These are phyloP conservation scores for Aspergillus sclerotioniger DNA, from an alignment of 495 filamentous ascomycete species.

Conservation along the genomic window DNA sequence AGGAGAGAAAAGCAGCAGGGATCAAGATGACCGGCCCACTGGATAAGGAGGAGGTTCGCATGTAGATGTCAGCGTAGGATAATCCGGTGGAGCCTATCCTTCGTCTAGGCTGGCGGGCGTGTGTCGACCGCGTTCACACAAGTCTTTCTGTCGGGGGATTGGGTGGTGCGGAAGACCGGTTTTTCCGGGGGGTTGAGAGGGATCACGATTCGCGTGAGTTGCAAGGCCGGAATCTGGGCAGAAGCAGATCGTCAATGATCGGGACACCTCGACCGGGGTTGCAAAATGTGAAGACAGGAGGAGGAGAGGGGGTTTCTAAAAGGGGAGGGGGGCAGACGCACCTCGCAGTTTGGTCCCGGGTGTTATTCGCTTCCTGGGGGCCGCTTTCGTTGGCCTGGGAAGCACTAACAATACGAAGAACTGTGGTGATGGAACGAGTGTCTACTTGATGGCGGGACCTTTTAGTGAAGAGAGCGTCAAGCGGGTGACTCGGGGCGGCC, in stretches of 20 bases:
- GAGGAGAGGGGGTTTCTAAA: not conserved
- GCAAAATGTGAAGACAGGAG: not conserved
- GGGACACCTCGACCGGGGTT: not conserved
- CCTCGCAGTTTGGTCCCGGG: not conserved
- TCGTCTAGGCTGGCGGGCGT: slow-evolving; percentile 19
- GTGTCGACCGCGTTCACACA: slow-evolving; percentile 36
- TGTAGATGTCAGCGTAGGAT: slow-evolving; percentile 14
- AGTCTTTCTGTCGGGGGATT: slow-evolving; percentile 29
- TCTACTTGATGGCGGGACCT: slow-evolving; percentile 14
- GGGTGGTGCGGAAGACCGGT: slow-evolving; percentile 35
- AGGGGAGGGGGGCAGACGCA: slow-evolving; percentile 5
- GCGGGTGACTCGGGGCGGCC: slow-evolving; percentile 7
- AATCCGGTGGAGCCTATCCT: slow-evolving; percentile 22
- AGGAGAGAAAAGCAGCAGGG: slow-evolving; percentile 9
- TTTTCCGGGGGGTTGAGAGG: slow-evolving; percentile 35
- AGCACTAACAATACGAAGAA: slow-evolving; percentile 11
- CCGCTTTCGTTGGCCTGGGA: not conserved
- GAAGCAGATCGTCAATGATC: slow-evolving; percentile 15
- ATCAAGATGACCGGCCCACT: slow-evolving; percentile 13
- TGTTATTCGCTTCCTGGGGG: not conserved
- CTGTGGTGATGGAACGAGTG: slow-evolving; percentile 1
- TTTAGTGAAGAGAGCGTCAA: slow-evolving; percentile 9
- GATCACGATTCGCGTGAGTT: not conserved
- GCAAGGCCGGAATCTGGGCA: slow-evolving; percentile 18
- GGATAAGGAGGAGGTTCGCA: slow-evolving; percentile 13